Base-by-base conservation (phyloP, 1,284 basidiomycete genomes). In the Ceratobasidium sp. region DNA sequence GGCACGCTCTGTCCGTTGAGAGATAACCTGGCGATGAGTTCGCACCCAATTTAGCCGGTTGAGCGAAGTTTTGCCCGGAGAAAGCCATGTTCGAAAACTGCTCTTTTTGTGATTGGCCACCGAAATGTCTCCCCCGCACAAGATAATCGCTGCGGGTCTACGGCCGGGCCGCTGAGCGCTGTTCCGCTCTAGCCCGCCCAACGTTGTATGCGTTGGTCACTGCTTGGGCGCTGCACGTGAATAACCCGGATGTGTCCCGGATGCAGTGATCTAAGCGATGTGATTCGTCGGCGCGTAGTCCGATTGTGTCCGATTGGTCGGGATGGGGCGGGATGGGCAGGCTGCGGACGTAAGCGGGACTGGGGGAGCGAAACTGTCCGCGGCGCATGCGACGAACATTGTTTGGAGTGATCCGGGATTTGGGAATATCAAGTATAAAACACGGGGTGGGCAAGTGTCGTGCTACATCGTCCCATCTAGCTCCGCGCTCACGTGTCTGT, bases 401-500 rank as follows among this genome's bases (percentile, higher is more conserved):
- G 47, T 50, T 50, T 40, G 8, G 38, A 40, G 17, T 40, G n/a
- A n/a, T n/a, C n/a, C n/a, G n/a, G n/a, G n/a, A n/a, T n/a, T n/a
- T n/a, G n/a, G n/a, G n/a, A n/a, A n/a, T n/a, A n/a, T n/a, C n/a
- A n/a, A n/a, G n/a, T n/a, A n/a, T n/a, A n/a, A n/a, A n/a, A n/a
- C n/a, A n/a, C n/a, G n/a, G n/a, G n/a, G n/a, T n/a, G n/a, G n/a
- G n/a, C n/a, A n/a, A n/a, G n/a, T n/a, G n/a, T n/a, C n/a, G n/a
- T 40, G 38, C 38, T 7, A 40, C n/a, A n/a, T 7, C 17, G 38
- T 40, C 38, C 38, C 38, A 13, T 20, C 47, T 7, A 68, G 52
- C 43, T 68, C 65, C 65, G 65, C n/a, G 52, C 38, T 68, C 65
- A 68, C 65, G 65, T 68, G 65, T 68, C 35, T 40, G n/a, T n/a